Evolutionary conservation across 2,329 filamentous ascomycete genomes (phyloP).

Genomic region (Colletotrichum caudatum): DNA sequence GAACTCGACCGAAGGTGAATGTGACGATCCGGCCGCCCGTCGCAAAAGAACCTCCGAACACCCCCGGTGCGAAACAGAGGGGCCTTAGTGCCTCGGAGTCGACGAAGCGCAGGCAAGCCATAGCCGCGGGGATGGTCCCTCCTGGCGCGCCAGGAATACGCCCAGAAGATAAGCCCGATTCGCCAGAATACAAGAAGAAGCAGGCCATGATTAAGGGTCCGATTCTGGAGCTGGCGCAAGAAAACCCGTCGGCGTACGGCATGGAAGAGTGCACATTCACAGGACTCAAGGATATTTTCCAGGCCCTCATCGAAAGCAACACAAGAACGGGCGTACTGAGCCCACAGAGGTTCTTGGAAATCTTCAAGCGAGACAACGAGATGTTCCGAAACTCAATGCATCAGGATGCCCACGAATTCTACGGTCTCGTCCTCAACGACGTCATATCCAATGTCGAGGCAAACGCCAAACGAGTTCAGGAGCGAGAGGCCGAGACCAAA

Average conservation of each 20-base stretch:
- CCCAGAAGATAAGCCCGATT: conserved; percentile 93
- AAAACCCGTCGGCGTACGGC: conserved; percentile 83
- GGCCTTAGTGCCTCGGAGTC: conserved; percentile 67
- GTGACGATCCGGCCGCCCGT: conserved; percentile 71
- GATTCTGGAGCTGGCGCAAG: conserved; percentile 84
- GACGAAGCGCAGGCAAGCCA: conserved; percentile 66
- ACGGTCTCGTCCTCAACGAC: conserved; percentile 94
- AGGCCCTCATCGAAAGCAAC: conserved; percentile 84
- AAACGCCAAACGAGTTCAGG: conserved; percentile 76
- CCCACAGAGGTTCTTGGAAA: conserved; percentile 92
- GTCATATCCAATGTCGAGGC: conserved; percentile 94
- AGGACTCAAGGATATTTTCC: conserved; percentile 94
- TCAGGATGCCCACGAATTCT: conserved; percentile 97
- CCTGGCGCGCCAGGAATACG: conserved; percentile 68
- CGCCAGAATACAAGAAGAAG: conserved; percentile 98
- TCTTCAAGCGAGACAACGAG: conserved; percentile 93
- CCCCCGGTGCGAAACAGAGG: conserved; percentile 61
- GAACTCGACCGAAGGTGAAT: conserved; percentile 66
- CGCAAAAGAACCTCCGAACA: conserved; percentile 58
- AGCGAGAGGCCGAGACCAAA: conserved; percentile 57
- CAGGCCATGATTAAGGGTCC: conserved; percentile 90
- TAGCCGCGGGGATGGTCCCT: conserved; percentile 66
- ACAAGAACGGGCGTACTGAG: conserved; percentile 91
- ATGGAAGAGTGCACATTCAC: conserved; percentile 98
- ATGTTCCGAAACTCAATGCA: conserved; percentile 98